Base-by-base conservation (phyloP, 208 protist species). In the Wallacemonas sp. region DNA sequence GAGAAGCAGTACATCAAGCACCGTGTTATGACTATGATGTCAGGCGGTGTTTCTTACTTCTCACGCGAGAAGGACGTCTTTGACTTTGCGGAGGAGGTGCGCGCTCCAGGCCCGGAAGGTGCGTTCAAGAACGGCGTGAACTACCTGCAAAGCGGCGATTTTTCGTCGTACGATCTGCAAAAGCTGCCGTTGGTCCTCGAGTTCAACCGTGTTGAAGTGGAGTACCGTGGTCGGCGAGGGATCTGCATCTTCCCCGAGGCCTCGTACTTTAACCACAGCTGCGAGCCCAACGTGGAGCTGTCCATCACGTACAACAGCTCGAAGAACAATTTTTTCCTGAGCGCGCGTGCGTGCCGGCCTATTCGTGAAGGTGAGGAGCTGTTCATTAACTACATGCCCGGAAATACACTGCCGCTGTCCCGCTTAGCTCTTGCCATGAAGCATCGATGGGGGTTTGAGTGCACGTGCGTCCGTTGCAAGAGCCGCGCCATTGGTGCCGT, bases 351-450 rank as follows among this genome's bases (percentile, higher is more conserved):
- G 2, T 68, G 90, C 31, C 75, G 84, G 12, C 89, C 89, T 0
- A 85, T 94, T 28, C 73, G 76, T 12, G 83, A 87, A 45, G 89
- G 89, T 25, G 85, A 94, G 48, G 89, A 94, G 67, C 57, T 94
- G 3, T 87, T 87, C 65, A 87, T 94, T 32, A 86, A 89, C 69
- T 94, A 94, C 77, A 88, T 94, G 85, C 89, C 89, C 0, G 89
- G 83, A 46, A 94, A 94, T 70, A 88, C 74, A 20, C 61, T 91
- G 7, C 89, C 89, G 1, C 29, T 94, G 16, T 90, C 85, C 1
- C 82, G 89, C 22, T 64, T 94, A 11, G 76, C 82, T 0, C 62
- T 94, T 38, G 85, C 89, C 18, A 89, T 94, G 86, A 85, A 89
- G 67, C 78, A 76, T 28, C 79, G 89, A 20, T 94, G 89, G 86